phyloP scores from a whole-genome alignment of 2,329 filamentous ascomycete genomes.

The Cladosporium austrohemisphaericum region DNA sequence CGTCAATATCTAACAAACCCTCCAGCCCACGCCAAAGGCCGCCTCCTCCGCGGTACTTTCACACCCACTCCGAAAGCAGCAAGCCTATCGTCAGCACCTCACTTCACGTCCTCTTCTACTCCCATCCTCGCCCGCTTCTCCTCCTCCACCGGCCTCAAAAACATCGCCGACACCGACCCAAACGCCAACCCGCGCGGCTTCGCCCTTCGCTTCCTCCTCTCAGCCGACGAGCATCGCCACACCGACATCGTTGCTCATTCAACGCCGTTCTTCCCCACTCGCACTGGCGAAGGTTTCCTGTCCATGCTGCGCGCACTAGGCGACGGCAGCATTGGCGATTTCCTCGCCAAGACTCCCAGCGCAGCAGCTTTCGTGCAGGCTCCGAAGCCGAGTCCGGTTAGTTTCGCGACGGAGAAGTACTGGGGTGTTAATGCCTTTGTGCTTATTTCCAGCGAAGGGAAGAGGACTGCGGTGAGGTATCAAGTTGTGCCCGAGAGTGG shows the following conservation, averaged over 20 bases:
- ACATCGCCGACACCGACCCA: slow-evolving; percentile 26
- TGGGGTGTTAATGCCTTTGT: slow-evolving; percentile 51
- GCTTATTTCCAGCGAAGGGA: slow-evolving; percentile 40
- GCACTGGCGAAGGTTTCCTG: slow-evolving; percentile 52
- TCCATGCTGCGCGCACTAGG: slow-evolving; percentile 45
- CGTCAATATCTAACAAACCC: slow-evolving; percentile 1
- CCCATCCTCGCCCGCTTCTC: slow-evolving; percentile 28
- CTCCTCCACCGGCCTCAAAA: slow-evolving; percentile 25
- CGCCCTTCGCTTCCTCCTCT: slow-evolving; percentile 48
- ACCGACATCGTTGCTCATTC: slow-evolving; percentile 56
- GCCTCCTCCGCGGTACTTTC: slow-evolving; percentile 52
- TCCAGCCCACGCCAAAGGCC: slow-evolving; percentile 53
- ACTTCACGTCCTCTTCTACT: slow-evolving; percentile 24
- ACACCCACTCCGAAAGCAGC: slow-evolving; percentile 44
- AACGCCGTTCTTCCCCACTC: slow-evolving; percentile 49
- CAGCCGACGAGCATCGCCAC: slow-evolving; percentile 41
- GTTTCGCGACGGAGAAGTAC: slow-evolving; percentile 49
- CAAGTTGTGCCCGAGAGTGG: slow-evolving; percentile 47
- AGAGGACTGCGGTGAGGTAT: slow-evolving; percentile 48
- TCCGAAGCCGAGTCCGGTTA: slow-evolving; percentile 49
- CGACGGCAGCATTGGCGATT: slow-evolving; percentile 39
- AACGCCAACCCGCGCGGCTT: slow-evolving; percentile 39
- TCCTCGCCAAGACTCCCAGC: slow-evolving; percentile 45
- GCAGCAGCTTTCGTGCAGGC: slow-evolving; percentile 47
- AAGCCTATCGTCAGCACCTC: slow-evolving; percentile 34